phyloP scores from a whole-genome alignment of 2,329 filamentous ascomycete species.

The Alternaria atra region DNA sequence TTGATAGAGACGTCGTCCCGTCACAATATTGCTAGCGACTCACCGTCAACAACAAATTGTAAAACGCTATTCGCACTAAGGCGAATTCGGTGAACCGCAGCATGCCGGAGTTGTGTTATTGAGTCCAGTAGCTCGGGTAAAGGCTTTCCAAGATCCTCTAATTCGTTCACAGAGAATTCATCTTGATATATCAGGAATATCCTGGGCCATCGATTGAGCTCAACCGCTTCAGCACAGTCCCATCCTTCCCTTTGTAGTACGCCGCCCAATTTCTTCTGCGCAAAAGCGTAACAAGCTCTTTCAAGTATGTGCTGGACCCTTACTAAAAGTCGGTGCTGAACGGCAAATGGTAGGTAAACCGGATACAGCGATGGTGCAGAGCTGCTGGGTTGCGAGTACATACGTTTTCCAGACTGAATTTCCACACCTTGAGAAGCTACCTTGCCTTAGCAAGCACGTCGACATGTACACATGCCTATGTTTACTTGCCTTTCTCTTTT shows the following conservation, averaged over 20 bases:
- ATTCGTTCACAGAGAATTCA: not conserved
- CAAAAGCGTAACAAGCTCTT: not conserved
- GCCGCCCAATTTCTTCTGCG: not conserved
- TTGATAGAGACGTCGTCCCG: not conserved
- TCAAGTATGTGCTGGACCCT: conserved; percentile 1
- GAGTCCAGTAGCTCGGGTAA: not conserved
- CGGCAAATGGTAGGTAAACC: not conserved
- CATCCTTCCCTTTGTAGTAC: not conserved
- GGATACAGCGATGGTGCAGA: not conserved
- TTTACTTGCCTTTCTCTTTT: too few species aligned
- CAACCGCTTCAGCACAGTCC: conserved; percentile 9
- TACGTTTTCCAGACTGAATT: too few species aligned
- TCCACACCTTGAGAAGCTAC: too few species aligned
- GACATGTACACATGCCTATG: too few species aligned
- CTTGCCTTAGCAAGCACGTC: too few species aligned
- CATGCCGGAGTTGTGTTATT: not conserved
- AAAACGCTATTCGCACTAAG: not conserved
- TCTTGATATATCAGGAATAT: not conserved
- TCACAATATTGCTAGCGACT: not conserved
- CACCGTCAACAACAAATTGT: not conserved
- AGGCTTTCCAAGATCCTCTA: not conserved
- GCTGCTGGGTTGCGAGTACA: too few species aligned
- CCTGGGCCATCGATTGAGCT: conserved; percentile 2
- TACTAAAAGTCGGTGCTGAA: conserved; percentile 4
- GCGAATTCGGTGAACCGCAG: conserved; percentile 4